A percentile compares a stretch with the other conserved stretches of the same genome.
These are phyloP conservation scores for Selenicereus undatus DNA, from an alignment of 148 eudicot genomes.

Conservation along the genomic window DNA sequence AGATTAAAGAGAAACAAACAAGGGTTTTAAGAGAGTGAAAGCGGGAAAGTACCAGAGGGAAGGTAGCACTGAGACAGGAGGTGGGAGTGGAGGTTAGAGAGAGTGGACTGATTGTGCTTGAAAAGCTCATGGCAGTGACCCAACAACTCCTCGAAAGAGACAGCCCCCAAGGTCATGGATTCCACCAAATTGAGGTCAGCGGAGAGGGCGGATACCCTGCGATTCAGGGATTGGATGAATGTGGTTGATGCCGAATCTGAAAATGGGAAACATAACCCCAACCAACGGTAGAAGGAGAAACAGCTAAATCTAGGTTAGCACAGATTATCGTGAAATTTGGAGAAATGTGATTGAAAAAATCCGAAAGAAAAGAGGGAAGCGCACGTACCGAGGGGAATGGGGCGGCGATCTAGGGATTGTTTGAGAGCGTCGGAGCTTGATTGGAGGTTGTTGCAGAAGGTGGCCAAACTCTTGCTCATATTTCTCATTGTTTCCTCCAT, in stretches of 20 bases:
- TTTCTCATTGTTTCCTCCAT: conserved; percentile 53
- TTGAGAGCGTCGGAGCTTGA: conserved; percentile 59
- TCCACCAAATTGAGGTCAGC: conserved; percentile 72
- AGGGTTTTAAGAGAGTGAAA: neutral
- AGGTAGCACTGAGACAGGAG: conserved; percentile 43
- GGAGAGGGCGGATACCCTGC: conserved; percentile 42
- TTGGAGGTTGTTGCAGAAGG: conserved; percentile 71
- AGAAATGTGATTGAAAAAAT: neutral
- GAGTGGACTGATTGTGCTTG: conserved; percentile 55
- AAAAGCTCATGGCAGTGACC: conserved; percentile 79
- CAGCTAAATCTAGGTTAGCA: neutral
- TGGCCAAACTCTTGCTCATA: conserved; percentile 43
- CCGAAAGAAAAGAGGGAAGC: neutral
- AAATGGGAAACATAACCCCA: neutral
- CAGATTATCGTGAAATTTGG: neutral
- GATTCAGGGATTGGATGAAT: conserved; percentile 68
- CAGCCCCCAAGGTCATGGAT: conserved; percentile 71
- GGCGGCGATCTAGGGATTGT: conserved; percentile 77
- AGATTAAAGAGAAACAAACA: neutral
- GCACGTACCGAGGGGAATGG: conserved; percentile 71
- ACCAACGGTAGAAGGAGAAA: too few species aligned
- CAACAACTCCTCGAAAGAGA: conserved; percentile 89
- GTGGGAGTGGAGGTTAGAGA: conserved; percentile 42
- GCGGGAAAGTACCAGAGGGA: conserved; percentile 32
- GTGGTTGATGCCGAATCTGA: conserved; percentile 88